Evolutionary conservation across 352 stramenopile genomes (phyloP), one percentile per base, ranked within the genome.

Genomic region (Aphanomyces cochlioides): DNA sequence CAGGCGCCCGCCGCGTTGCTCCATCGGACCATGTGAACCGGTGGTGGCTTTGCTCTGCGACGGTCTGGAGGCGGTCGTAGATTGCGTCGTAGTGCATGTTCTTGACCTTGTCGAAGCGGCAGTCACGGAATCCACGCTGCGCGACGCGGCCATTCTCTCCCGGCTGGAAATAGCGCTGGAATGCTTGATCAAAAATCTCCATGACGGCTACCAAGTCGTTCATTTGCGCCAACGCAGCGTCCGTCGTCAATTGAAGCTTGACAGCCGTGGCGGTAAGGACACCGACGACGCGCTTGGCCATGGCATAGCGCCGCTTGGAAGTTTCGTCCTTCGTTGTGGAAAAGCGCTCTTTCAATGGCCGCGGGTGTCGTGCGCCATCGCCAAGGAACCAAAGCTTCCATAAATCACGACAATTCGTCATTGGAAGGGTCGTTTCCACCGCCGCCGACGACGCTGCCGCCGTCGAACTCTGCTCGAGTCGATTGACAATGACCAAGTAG

Each of bases 381-480:
- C 54, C 54, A 5, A 37, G 6, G 21, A 61, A 61, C 54, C 54
- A 61, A 17, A 39, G 54, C 54, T 2, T 61, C 54, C 54, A 61
- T 12, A 61, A 37, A 12, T 41, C 15, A 10, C 28, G 54, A 13
- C 19, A 61, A 7, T 28, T 40, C n/a, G 54, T 61, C 5, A 50
- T 1, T 50, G 43, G 43, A 50, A 17, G 21, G 37, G 43, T 50
- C 17, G 43, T 50, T 50, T 12, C 10, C 43, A n/a, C 43, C 43
- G 17, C 43, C 10, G 10, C 10, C 43, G 43, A 15, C 15, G 43
- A 15, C 43, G 43, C 8, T 15, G 50, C 7, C 50, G 50, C 8
- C 15, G 21, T 17, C 21, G 15, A 28, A 8, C 19, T 58, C 21
- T 12, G 19, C 36, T 58, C 50, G 50, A 36, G 50, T 37, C 54